Evolutionary conservation across 257 asterid genomes (phyloP).

Genomic region (Petunia axillaris): DNA sequence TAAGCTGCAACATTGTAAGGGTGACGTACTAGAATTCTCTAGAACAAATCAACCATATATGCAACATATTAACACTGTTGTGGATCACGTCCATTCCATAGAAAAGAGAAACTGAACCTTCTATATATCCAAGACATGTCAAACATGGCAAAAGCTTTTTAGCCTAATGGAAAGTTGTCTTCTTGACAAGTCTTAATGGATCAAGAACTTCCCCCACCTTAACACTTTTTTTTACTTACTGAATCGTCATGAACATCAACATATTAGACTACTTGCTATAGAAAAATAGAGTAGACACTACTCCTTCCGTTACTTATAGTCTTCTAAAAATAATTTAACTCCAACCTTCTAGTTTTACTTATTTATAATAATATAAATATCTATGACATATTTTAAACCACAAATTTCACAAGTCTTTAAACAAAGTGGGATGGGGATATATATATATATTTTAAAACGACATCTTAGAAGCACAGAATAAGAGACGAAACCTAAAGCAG

Average conservation of each 20-base stretch:
- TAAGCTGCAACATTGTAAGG: too few relatives aligned
- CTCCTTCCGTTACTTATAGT: too few relatives aligned
- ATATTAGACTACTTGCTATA: neutral
- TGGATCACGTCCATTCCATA: neutral
- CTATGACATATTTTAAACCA: too few relatives aligned
- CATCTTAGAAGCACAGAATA: neutral
- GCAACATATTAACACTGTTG: slow-evolving; percentile 3
- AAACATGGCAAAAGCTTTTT: neutral
- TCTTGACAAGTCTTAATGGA: neutral
- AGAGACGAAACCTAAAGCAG: slow-evolving; percentile 6
- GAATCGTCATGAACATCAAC: slow-evolving; percentile 4
- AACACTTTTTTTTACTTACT: neutral
- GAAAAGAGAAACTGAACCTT: neutral
- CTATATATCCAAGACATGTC: neutral
- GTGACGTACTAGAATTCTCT: neutral
- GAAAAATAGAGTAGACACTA: neutral
- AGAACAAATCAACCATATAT: neutral
- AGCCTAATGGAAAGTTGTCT: neutral
- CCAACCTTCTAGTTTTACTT: too few relatives aligned
- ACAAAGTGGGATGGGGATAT: too few relatives aligned
- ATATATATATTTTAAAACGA: neutral
- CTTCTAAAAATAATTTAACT: too few relatives aligned
- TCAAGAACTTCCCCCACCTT: neutral
- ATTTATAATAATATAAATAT: too few relatives aligned
- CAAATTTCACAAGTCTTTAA: too few relatives aligned